Evolutionary conservation across 805 yeast species (phyloP).

Genomic region (Pichia exigua): DNA sequence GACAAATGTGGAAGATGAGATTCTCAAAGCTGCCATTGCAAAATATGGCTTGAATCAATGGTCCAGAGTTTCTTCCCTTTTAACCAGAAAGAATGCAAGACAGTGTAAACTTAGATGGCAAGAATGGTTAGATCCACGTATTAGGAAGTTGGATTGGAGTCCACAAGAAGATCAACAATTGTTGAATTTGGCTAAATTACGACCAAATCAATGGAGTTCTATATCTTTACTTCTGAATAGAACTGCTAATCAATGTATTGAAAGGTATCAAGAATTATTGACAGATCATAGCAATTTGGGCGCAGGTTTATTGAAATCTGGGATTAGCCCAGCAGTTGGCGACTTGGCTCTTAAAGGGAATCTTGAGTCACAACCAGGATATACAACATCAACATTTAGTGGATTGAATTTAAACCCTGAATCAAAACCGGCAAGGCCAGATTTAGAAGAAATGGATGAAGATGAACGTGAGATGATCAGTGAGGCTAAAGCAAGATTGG

Average conservation of each 20-base stretch:
- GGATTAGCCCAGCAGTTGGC: conserved; percentile 10
- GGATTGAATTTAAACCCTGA: conserved; percentile 69
- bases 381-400: conserved; percentile 29
- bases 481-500: conserved; percentile 89
- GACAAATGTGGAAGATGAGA: conserved; percentile 82
- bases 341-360: conserved; percentile 21
- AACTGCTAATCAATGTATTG: conserved; percentile 81
- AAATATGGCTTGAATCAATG: conserved; percentile 94
- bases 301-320: conserved; percentile 3
- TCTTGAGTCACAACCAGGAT: conserved; percentile 1
- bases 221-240: conserved; percentile 77
- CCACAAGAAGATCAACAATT: conserved; percentile 69
- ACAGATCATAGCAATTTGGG: conserved; percentile 32
- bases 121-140: conserved; percentile 74
- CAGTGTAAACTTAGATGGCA: conserved; percentile 93
- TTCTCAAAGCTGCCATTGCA: conserved; percentile 81
- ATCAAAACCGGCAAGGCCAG: conserved; percentile 73
- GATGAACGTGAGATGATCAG: conserved; percentile 87
- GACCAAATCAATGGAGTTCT: conserved; percentile 94
- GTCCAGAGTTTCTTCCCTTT: conserved; percentile 83
- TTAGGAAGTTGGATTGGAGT: conserved; percentile 61
- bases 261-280: conserved; percentile 68
- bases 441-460: conserved; percentile 70
- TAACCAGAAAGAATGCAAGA: conserved; percentile 78
- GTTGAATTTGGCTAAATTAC: conserved; percentile 51